phyloP scores from a whole-genome alignment of 805 yeast species.

The Candida hispaniensis region DNA sequence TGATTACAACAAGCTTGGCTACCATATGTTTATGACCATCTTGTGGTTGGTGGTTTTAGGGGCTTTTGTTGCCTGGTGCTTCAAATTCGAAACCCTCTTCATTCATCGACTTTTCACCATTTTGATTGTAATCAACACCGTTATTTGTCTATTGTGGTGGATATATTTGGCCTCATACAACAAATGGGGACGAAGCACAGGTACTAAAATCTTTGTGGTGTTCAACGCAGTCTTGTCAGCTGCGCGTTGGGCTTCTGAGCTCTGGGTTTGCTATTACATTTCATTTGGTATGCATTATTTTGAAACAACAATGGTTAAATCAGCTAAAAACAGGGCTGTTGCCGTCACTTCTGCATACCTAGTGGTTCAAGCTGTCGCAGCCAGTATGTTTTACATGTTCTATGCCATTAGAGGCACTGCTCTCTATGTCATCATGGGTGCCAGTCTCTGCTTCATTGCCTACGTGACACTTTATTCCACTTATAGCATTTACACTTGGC shows the following conservation, averaged over 20 bases:
- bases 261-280: conserved; percentile 3
- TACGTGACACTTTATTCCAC: conserved; percentile 1
- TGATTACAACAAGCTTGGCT: conserved; percentile 3
- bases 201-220: conserved; percentile 1
- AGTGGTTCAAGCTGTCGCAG: conserved; percentile 7
- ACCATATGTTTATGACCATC: neutral
- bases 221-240: conserved; percentile 2
- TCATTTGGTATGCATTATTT: conserved; percentile 12
- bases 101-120: conserved; percentile 1
- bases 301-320: conserved; percentile 1
- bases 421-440: conserved; percentile 10
- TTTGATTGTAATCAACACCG: neutral
- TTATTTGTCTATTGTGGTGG: neutral
- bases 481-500: conserved; percentile 6
- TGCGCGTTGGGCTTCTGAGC: neutral
- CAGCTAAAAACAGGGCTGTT: conserved; percentile 5
- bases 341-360: conserved; percentile 4
- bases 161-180: conserved; percentile 3
- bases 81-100: neutral
- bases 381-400: conserved; percentile 9
- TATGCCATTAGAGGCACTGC: conserved; percentile 8
- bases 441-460: conserved; percentile 6
- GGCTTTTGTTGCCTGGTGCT: neutral
- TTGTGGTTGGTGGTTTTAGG: neutral
- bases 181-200: neutral